phyloP scores from a whole-genome alignment of 2,329 filamentous ascomycete species.

The Teratosphaeria epicoccoides region DNA sequence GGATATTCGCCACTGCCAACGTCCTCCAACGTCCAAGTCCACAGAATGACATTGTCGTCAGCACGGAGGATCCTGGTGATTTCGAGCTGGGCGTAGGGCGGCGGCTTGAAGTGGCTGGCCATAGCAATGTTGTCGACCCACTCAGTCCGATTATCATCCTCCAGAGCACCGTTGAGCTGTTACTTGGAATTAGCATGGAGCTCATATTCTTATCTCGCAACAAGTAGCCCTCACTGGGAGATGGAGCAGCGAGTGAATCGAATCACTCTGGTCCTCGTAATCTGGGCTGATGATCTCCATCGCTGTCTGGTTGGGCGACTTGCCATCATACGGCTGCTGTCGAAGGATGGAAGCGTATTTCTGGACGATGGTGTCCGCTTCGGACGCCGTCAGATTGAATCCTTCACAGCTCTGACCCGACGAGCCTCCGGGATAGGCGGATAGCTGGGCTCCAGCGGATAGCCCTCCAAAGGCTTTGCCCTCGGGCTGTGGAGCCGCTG shows the following conservation, averaged over 20 bases:
- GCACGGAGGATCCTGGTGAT: background rate
- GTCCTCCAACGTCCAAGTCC: background rate
- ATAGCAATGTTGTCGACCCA: background rate
- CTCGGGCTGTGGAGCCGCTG: background rate
- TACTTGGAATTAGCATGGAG: background rate
- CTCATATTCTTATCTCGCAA: background rate
- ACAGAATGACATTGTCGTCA: background rate
- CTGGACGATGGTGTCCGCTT: background rate
- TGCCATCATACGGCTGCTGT: background rate
- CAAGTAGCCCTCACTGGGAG: background rate
- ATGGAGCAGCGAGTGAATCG: background rate
- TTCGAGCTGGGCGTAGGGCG: background rate
- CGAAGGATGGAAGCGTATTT: background rate
- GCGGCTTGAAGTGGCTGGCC: background rate
- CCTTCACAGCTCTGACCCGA: background rate
- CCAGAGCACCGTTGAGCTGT: background rate
- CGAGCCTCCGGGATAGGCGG: background rate
- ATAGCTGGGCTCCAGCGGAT: too few species aligned
- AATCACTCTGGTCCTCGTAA: background rate
- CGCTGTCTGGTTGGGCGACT: background rate
- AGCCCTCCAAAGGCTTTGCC: too few species aligned
- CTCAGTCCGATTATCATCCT: background rate
- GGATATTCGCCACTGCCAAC: slow-evolving; percentile 1
- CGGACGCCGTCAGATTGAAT: background rate
- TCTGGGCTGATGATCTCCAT: background rate